These are phyloP conservation scores for Penicillium parvum DNA, from an alignment of 495 filamentous ascomycete species.

Conservation along the genomic window DNA sequence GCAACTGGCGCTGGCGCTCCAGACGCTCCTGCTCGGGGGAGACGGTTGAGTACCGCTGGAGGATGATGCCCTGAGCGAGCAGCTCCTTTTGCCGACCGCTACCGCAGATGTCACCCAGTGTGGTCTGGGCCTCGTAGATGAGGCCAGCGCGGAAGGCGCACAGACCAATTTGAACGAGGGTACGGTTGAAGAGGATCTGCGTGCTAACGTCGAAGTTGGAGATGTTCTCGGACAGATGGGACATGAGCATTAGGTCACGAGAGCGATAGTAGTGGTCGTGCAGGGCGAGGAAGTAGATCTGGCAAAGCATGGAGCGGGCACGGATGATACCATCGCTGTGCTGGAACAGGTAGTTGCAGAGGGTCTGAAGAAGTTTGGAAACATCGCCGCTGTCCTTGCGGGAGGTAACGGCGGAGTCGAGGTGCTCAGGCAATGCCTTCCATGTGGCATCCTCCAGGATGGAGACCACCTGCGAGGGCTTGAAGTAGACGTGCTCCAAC, in stretches of 20 bases:
- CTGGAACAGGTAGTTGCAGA: slow-evolving; percentile 91
- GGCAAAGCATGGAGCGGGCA: slow-evolving; percentile 94
- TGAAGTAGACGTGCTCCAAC: slow-evolving; percentile 98
- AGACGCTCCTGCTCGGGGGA: slow-evolving; percentile 96
- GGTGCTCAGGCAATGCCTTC: slow-evolving; percentile 67
- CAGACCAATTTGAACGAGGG: slow-evolving; percentile 94
- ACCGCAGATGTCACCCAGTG: slow-evolving; percentile 95
- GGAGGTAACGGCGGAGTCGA: slow-evolving; percentile 78
- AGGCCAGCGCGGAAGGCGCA: slow-evolving; percentile 97
- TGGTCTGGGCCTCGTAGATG: slow-evolving; percentile 94
- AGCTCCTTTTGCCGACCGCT: slow-evolving; percentile 97
- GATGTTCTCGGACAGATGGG: slow-evolving; percentile 96
- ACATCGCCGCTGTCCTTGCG: slow-evolving; percentile 60
- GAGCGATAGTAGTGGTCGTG: slow-evolving; percentile 97
- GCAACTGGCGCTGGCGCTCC: slow-evolving; percentile 91
- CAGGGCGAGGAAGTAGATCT: slow-evolving; percentile 95
- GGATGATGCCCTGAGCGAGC: slow-evolving; percentile 94
- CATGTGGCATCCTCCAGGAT: slow-evolving; percentile 90
- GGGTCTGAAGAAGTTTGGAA: slow-evolving; percentile 69
- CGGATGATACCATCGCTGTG: slow-evolving; percentile 93
- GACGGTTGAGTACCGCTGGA: slow-evolving; percentile 91
- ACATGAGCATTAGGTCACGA: slow-evolving; percentile 99
- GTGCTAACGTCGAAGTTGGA: slow-evolving; percentile 90
- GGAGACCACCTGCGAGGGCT: slow-evolving; percentile 88
- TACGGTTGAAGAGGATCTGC: slow-evolving; percentile 98